These are phyloP conservation scores for Rhodotorula sp. DNA, from an alignment of 1,284 basidiomycete species.

Conservation along the genomic window DNA sequence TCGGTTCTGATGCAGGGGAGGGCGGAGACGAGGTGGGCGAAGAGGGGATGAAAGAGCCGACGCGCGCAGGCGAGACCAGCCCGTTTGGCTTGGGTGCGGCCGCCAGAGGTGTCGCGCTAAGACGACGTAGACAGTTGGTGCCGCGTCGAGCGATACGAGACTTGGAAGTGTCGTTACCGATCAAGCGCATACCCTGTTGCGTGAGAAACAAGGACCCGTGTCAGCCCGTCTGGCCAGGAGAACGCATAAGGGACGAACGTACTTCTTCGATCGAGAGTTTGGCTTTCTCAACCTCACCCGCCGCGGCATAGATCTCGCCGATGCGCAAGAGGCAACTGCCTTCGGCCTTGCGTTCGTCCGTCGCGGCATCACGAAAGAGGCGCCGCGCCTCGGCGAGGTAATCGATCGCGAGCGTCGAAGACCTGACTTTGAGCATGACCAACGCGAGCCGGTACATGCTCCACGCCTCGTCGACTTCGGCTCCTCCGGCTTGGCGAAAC, in stretches of 20 bases:
- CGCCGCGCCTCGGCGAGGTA: conserved; percentile 11
- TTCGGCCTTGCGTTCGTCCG: conserved; percentile 16
- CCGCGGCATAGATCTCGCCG: conserved; percentile 2
- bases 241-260: not conserved
- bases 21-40: not conserved
- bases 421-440: conserved; percentile 29
- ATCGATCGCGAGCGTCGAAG: conserved; percentile 11
- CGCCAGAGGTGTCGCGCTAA: not conserved
- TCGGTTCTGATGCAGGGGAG: not conserved
- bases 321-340: conserved; percentile 14
- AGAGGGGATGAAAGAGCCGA: not conserved
- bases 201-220: too few relatives aligned
- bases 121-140: not conserved
- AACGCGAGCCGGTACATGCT: conserved; percentile 25
- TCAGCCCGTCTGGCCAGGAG: not conserved
- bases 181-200: not conserved
- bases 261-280: conserved; percentile 4
- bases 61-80: not conserved
- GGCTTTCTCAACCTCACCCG: not conserved
- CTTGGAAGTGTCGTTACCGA: not conserved
- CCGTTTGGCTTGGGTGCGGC: too few relatives aligned
- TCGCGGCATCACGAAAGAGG: conserved; percentile 2
- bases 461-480: conserved; percentile 27
- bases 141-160: conserved; percentile 2
- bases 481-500: not conserved